phyloP scores from a whole-genome alignment of 257 asterid genomes.

The Paulownia fortunei region DNA sequence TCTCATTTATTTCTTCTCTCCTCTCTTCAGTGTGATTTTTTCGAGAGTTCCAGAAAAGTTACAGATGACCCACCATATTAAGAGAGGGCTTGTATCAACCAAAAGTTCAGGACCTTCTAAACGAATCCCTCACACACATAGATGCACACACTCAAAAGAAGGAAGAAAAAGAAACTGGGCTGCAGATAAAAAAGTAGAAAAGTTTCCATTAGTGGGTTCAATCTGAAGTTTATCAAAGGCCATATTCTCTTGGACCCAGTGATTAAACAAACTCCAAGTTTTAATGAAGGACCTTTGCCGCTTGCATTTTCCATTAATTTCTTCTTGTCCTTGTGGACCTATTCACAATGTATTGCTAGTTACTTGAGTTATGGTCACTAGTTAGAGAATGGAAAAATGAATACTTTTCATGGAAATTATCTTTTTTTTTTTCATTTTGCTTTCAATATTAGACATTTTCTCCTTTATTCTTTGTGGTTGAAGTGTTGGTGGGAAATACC shows the following conservation, averaged over 20 bases:
- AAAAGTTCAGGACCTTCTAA: not conserved
- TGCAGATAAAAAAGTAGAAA: not conserved
- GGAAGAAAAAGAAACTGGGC: not conserved
- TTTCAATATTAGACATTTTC: not conserved
- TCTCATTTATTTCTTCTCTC: not conserved
- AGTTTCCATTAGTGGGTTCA: constrained; percentile 8
- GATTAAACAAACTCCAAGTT: not conserved
- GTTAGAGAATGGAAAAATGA: not conserved
- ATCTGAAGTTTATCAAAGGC: not conserved
- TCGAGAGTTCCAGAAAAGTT: not conserved
- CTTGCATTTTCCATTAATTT: no score
- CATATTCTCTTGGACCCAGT: constrained; percentile 1
- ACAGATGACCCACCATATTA: not conserved
- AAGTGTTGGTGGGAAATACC: constrained; percentile 17
- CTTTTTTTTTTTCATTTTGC: not conserved
- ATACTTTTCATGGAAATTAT: not conserved
- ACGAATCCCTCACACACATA: not conserved
- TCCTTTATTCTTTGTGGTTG: not conserved
- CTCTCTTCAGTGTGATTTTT: not conserved
- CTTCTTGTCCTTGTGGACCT: no score
- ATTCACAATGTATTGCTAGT: no score
- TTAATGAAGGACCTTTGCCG: not conserved
- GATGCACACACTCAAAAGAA: not conserved
- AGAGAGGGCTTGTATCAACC: not conserved
- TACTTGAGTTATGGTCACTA: no score